These are phyloP conservation scores for Polygonum aviculare DNA, from an alignment of 148 eudicot genomes.

Conservation along the genomic window DNA sequence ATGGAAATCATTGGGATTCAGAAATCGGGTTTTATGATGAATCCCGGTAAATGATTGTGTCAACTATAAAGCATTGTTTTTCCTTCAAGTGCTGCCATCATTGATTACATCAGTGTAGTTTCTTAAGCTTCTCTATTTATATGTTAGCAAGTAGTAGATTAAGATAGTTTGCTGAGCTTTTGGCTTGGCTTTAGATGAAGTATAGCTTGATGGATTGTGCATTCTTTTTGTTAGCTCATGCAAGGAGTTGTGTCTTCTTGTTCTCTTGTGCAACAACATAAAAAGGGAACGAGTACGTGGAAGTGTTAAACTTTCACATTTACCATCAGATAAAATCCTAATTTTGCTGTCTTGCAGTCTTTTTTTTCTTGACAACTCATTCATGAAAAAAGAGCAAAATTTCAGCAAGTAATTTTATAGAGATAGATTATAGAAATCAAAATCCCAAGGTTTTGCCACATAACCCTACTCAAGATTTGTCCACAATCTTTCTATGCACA, in stretches of 20 bases:
- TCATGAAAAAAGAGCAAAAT: neutral
- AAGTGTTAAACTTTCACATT: no score
- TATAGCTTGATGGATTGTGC: neutral
- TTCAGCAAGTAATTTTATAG: neutral
- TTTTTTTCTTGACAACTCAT: no score
- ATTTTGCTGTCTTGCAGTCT: no score
- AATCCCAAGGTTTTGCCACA: neutral
- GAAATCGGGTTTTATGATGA: slow-evolving; percentile 7
- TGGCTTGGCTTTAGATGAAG: neutral
- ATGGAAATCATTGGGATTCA: neutral
- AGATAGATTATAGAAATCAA: neutral
- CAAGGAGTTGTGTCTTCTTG: neutral
- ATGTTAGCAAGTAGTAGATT: neutral
- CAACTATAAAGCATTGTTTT: neutral
- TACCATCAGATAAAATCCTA: no score
- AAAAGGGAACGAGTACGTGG: no score
- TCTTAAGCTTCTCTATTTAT: neutral
- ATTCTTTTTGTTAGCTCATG: no score
- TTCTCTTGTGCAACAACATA: no score
- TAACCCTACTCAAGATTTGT: neutral
- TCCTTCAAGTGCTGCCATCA: neutral
- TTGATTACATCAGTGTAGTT: neutral
- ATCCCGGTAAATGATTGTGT: neutral
- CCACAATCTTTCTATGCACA: slow-evolving; percentile 1
- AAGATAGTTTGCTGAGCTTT: neutral